Conservation (phyloP, 1,139 yeast genomes). For the Magnusiomyces clavatus region DNA sequence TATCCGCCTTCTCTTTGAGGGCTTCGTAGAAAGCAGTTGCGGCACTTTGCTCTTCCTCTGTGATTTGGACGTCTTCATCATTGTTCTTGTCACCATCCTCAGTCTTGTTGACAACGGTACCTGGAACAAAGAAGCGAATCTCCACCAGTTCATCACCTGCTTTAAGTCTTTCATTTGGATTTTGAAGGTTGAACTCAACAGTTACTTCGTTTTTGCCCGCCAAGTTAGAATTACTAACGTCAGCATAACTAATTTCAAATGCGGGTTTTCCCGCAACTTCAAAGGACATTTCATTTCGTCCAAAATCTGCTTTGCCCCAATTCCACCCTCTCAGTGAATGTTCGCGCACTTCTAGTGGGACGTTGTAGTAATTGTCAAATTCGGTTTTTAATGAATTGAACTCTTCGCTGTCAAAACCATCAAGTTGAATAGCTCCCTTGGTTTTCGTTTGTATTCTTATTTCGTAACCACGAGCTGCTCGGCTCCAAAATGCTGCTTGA, state of each 20-base stretch:
- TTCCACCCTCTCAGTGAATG: constrained; percentile 98
- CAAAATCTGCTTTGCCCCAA: constrained; percentile 94
- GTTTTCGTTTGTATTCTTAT: constrained; percentile 81
- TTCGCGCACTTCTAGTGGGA: constrained; percentile 72
- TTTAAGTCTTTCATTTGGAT: constrained; percentile 46
- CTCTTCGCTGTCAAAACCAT: constrained; percentile 84
- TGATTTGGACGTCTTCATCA: constrained; percentile 37
- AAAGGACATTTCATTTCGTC: constrained; percentile 83
- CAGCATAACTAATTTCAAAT: constrained; percentile 80
- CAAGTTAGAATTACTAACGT: constrained; percentile 78
- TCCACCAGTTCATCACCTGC: constrained; percentile 96
- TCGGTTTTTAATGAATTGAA: constrained; percentile 75
- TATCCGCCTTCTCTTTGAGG: constrained; percentile 88
- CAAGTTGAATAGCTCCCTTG: constrained; percentile 78
- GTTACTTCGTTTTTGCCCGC: constrained; percentile 94
- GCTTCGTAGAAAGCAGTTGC: constrained; percentile 87
- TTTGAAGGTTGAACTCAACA: constrained; percentile 66
- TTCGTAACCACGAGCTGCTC: constrained; percentile 90
- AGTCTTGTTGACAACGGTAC: constrained; percentile 45
- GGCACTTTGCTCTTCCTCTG: constrained; percentile 56
- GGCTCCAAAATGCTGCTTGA: constrained; percentile 77
- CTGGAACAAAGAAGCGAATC: constrained; percentile 88
- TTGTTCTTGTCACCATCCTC: constrained; percentile 31
- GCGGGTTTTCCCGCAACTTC: constrained; percentile 82
- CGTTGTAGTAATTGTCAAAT: constrained; percentile 65